Percentiles rank a stretch among this genome's conserved stretches.
These are phyloP conservation scores for Diversispora epigaea DNA, from an alignment of 192 early-diverging fungal genomes.

Conservation along the genomic window DNA sequence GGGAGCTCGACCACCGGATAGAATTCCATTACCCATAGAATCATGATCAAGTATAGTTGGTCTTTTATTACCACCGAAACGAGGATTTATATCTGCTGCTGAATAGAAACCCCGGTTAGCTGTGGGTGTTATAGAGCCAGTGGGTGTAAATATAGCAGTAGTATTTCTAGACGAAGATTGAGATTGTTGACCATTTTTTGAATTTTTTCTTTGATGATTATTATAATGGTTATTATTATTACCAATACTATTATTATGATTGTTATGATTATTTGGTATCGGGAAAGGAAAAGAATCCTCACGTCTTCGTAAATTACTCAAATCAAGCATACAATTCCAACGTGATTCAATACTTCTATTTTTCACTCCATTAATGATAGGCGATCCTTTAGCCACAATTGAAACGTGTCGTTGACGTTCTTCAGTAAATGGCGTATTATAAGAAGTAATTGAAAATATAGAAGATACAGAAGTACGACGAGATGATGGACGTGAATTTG, in stretches of 20 bases:
- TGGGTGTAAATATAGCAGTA: conserved; percentile 17
- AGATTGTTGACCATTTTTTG: background rate
- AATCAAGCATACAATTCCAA: conserved; percentile 62
- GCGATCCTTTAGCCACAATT: conserved; percentile 52
- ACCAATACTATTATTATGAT: no score
- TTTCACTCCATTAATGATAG: conserved; percentile 48
- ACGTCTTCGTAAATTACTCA: conserved; percentile 44
- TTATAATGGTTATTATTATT: no score
- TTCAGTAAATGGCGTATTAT: background rate
- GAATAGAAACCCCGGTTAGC: conserved; percentile 8
- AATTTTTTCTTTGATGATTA: background rate
- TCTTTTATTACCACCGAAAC: conserved; percentile 23
- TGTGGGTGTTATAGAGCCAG: conserved; percentile 32
- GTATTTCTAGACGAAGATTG: background rate
- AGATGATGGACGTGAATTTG: background rate
- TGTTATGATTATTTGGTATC: background rate
- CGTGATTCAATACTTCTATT: conserved; percentile 52
- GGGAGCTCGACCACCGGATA: conserved; percentile 8
- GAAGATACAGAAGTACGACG: conserved; percentile 28
- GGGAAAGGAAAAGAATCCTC: conserved; percentile 26
- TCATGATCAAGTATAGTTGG: conserved; percentile 37
- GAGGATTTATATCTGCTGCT: conserved; percentile 12
- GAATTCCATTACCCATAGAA: conserved; percentile 34
- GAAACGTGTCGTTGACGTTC: conserved; percentile 51
- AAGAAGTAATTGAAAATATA: conserved; percentile 5